Evolutionary conservation across 805 yeast species (phyloP).

Genomic region (Candida sphagnicola): DNA sequence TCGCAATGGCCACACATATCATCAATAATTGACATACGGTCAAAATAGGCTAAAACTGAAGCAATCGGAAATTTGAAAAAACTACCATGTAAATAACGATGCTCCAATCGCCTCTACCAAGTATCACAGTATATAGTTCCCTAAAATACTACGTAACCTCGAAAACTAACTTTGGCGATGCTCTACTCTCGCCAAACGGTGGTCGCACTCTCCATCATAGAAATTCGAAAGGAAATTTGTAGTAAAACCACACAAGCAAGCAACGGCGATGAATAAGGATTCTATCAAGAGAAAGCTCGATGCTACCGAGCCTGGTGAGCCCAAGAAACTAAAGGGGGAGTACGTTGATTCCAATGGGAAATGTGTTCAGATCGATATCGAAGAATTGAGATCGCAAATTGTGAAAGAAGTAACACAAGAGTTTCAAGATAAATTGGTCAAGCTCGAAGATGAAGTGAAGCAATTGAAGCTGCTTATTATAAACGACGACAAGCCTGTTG

Average conservation of each 20-base stretch:
- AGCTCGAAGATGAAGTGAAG: constrained; percentile 18
- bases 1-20: no score
- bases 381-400: constrained; percentile 29
- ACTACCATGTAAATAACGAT: background rate
- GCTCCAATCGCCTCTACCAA: background rate
- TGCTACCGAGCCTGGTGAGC: constrained; percentile 7
- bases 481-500: constrained; percentile 2
- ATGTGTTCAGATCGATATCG: constrained; percentile 7
- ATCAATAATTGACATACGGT: no score
- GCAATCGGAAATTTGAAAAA: background rate
- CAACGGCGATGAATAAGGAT: constrained; percentile 11
- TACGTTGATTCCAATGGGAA: constrained; percentile 1
- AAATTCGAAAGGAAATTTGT: background rate
- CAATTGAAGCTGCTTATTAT: constrained; percentile 11
- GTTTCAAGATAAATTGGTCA: constrained; percentile 14
- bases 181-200: no score
- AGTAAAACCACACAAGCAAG: background rate
- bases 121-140: no score
- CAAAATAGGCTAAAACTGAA: background rate
- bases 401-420: constrained; percentile 23
- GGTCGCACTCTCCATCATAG: background rate
- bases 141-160: no score
- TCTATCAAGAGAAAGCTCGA: constrained; percentile 18
- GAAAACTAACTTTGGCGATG: no score
- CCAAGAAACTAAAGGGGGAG: constrained; percentile 10